Percentiles rank a stretch among this genome's conserved stretches.
Conservation (phyloP, 2,329 filamentous ascomycete genomes). For the Ophiocordyceps camponoti-leonardi region DNA sequence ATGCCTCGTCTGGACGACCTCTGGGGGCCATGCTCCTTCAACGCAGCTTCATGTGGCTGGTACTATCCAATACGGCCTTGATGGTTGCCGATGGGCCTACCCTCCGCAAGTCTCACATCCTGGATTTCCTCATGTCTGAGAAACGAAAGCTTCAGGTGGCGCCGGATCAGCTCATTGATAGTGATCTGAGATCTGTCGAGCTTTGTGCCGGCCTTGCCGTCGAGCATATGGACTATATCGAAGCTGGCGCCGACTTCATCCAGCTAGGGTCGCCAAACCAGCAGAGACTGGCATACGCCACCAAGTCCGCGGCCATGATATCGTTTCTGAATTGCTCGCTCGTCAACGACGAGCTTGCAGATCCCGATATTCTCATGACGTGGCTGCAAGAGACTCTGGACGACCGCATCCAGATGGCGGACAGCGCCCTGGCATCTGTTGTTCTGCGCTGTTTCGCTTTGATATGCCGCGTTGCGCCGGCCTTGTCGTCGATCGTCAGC, state of each 20-base stretch:
- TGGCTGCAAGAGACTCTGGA: slow-evolving; percentile 76
- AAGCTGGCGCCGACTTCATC: slow-evolving; percentile 80
- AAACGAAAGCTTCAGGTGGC: slow-evolving; percentile 24
- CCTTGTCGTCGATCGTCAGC: slow-evolving; percentile 58
- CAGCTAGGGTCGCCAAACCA: slow-evolving; percentile 66
- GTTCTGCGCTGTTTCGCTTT: slow-evolving; percentile 71
- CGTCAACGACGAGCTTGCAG: slow-evolving; percentile 65
- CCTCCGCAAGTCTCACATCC: slow-evolving; percentile 44
- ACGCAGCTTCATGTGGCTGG: slow-evolving; percentile 70
- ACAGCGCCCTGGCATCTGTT: slow-evolving; percentile 57
- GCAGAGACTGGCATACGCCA: slow-evolving; percentile 68
- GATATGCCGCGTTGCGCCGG: slow-evolving; percentile 56
- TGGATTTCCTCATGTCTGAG: slow-evolving; percentile 55
- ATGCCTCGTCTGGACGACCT: slow-evolving; percentile 61
- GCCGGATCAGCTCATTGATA: slow-evolving; percentile 22
- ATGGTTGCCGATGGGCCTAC: slow-evolving; percentile 46
- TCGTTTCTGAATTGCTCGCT: slow-evolving; percentile 76
- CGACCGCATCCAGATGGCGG: slow-evolving; percentile 68
- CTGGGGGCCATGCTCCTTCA: slow-evolving; percentile 84
- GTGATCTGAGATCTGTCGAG: slow-evolving; percentile 39
- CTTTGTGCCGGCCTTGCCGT: slow-evolving; percentile 54
- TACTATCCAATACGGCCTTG: slow-evolving; percentile 63
- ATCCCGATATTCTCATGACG: slow-evolving; percentile 57
- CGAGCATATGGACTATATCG: slow-evolving; percentile 72
- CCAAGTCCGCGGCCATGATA: slow-evolving; percentile 67